These are phyloP conservation scores for Aspergillus sp. DNA, from an alignment of 2,329 filamentous ascomycete species.

Conservation along the genomic window DNA sequence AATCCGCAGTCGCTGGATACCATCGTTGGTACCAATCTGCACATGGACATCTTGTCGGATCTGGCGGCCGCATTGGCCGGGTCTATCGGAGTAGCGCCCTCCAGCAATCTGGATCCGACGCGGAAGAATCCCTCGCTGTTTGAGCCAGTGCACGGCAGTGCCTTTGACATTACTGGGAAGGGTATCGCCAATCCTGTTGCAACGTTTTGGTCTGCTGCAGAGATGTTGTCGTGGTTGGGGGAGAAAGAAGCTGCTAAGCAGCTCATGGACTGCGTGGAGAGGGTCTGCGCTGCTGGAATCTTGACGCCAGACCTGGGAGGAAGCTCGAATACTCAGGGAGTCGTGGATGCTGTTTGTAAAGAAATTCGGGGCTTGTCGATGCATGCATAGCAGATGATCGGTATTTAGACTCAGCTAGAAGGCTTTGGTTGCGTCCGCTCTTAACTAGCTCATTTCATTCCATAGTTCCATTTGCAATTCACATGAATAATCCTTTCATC, in stretches of 20 bases:
- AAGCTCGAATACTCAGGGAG: constrained; percentile 53
- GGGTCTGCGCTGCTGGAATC: constrained; percentile 54
- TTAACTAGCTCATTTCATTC: no score
- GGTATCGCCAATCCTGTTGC: constrained; percentile 61
- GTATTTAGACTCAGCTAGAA: no score
- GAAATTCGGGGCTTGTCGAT: constrained; percentile 42
- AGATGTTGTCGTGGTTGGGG: constrained; percentile 65
- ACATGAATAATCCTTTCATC: no score
- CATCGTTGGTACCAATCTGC: constrained; percentile 54
- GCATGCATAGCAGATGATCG: no score
- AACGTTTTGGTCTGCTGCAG: constrained; percentile 67
- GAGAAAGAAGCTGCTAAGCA: constrained; percentile 55
- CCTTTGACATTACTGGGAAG: constrained; percentile 63
- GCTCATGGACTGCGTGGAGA: constrained; percentile 60
- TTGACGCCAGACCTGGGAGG: constrained; percentile 62
- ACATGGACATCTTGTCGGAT: constrained; percentile 67
- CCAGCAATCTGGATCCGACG: constrained; percentile 65
- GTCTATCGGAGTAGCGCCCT: constrained; percentile 69
- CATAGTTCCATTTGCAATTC: no score
- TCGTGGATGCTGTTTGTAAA: constrained; percentile 56
- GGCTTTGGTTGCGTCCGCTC: not conserved
- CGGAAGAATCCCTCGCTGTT: constrained; percentile 60
- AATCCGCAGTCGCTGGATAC: constrained; percentile 52
- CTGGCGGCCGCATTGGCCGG: constrained; percentile 67
- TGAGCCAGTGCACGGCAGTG: constrained; percentile 64